phyloP scores from a whole-genome alignment of 495 filamentous ascomycete species.

The Penicillium mononematosum region DNA sequence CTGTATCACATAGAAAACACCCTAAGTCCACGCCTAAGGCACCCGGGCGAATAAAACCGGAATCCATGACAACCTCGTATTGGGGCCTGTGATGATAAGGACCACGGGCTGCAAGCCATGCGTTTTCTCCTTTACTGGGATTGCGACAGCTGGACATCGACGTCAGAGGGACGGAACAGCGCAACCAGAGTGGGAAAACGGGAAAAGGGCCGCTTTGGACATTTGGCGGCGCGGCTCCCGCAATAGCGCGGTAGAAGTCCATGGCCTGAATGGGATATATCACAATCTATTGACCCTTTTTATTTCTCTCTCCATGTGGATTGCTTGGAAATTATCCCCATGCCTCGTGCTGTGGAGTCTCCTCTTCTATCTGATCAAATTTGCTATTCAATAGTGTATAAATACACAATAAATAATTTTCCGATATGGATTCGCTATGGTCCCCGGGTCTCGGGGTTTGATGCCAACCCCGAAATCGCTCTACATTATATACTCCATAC shows the following conservation, averaged over 20 bases:
- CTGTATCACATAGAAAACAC: constrained; percentile 20
- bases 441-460: constrained; percentile 6
- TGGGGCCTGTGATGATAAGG: constrained; percentile 14
- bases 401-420: constrained; percentile 1
- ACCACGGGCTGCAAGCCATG: constrained; percentile 18
- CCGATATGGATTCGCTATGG: constrained; percentile 1
- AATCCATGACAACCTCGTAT: constrained; percentile 8
- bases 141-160: constrained; percentile 26
- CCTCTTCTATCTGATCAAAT: not conserved
- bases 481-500: not conserved
- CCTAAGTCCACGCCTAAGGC: not conserved
- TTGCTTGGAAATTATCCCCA: not conserved
- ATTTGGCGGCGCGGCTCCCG: constrained; percentile 31
- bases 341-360: constrained; percentile 3
- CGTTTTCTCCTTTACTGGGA: constrained; percentile 6
- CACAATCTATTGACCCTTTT: constrained; percentile 17
- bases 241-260: constrained; percentile 31
- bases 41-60: not conserved
- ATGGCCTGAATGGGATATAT: constrained; percentile 27
- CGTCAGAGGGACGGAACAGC: constrained; percentile 32
- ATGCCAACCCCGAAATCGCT: not conserved
- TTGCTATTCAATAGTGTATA: constrained; percentile 5
- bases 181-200: constrained; percentile 18
- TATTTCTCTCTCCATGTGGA: not conserved
- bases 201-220: not conserved